Conservation (phyloP, 129 eudicot genomes). For the Lactuca sativa region DNA sequence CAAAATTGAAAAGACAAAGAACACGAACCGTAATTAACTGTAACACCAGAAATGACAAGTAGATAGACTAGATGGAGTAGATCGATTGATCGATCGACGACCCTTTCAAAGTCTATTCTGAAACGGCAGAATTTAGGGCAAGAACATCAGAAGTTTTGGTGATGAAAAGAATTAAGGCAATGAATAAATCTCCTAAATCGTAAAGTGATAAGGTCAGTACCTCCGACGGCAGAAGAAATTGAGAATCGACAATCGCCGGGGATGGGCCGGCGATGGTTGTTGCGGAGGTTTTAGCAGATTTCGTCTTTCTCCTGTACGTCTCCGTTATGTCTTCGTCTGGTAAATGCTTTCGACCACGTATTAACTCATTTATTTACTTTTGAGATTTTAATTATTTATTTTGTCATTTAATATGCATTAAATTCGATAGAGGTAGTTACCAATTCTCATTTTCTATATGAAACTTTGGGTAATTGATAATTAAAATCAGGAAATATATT, state of each 20-base stretch:
- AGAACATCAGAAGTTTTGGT: not conserved
- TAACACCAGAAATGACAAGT: not conserved
- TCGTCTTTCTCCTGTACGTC: constrained; percentile 13
- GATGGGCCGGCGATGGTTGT: constrained; percentile 26
- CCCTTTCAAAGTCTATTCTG: constrained; percentile 8
- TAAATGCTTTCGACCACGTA: constrained; percentile 19
- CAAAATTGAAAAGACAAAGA: not conserved
- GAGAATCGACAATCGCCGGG: constrained; percentile 23
- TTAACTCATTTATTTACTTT: constrained; percentile 8
- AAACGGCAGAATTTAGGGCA: constrained; percentile 20
- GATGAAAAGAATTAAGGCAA: not conserved
- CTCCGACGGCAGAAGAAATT: not conserved
- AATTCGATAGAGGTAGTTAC: not conserved
- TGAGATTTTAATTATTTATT: not conserved
- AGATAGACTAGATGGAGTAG: not conserved
- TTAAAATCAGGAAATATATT: too few relatives aligned
- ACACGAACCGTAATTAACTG: constrained; percentile 14
- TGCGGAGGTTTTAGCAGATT: constrained; percentile 9
- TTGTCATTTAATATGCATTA: not conserved
- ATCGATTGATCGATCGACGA: constrained; percentile 28
- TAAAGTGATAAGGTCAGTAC: not conserved
- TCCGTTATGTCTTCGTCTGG: constrained; percentile 27
- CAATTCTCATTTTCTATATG: not conserved
- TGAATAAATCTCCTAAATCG: not conserved
- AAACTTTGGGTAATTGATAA: not conserved